Percentiles rank a stretch among this genome's conserved stretches.
Evolutionary conservation across 257 asterid genomes (phyloP).

Genomic region (Mitragyna speciosa): DNA sequence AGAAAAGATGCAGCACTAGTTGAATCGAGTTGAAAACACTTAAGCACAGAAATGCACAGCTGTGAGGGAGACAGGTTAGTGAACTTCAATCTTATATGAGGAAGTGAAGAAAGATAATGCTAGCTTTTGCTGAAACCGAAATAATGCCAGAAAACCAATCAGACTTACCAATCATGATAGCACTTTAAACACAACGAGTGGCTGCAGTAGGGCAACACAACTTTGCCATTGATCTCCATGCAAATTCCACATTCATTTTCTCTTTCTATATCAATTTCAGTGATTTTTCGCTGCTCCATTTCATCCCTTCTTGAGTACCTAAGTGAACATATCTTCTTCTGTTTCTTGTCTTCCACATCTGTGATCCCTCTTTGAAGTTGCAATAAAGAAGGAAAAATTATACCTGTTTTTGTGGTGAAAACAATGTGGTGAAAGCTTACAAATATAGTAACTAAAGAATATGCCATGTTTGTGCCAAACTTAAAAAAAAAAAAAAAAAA

Average conservation of each 20-base stretch:
- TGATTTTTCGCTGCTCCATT: neutral
- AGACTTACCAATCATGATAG: conserved; percentile 31
- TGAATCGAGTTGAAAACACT: neutral
- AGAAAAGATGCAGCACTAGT: neutral
- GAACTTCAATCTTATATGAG: neutral
- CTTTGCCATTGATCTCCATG: conserved; percentile 31
- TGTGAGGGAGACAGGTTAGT: neutral
- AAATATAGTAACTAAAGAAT: neutral
- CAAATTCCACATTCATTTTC: conserved; percentile 44
- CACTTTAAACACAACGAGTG: conserved; percentile 39
- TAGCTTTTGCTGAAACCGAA: neutral
- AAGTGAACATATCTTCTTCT: conserved; percentile 32
- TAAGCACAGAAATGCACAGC: neutral
- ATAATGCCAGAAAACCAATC: neutral
- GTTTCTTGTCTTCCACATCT: conserved; percentile 33
- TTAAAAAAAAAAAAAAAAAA: neutral
- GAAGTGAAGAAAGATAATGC: neutral
- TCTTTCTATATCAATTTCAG: conserved; percentile 31
- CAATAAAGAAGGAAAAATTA: conserved; percentile 36
- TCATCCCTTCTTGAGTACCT: conserved; percentile 29
- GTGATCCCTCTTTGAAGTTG: conserved; percentile 45
- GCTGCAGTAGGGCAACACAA: conserved; percentile 35
- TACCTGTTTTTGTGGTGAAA: conserved; percentile 18
- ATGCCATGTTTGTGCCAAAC: neutral
- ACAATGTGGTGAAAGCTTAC: neutral